phyloP scores from a whole-genome alignment of 2,329 filamentous ascomycete genomes.

The Calcarisporium arbuscula region DNA sequence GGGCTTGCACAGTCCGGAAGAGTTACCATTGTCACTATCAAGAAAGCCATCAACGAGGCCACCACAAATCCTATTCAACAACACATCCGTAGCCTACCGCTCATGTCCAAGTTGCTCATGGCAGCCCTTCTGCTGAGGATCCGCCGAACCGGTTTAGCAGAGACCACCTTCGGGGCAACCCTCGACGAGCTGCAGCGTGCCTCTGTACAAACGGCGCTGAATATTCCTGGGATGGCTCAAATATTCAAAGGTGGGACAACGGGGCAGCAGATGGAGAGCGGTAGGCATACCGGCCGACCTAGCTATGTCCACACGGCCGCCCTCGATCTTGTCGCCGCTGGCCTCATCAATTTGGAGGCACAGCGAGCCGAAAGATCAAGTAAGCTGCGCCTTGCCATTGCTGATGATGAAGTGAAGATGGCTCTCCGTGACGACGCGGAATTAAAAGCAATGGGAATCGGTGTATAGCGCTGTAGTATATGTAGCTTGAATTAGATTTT shows the following conservation, averaged over 20 bases:
- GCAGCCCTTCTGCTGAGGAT: constrained; percentile 73
- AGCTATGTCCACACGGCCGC: constrained; percentile 61
- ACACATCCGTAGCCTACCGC: constrained; percentile 73
- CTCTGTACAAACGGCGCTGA: constrained; percentile 25
- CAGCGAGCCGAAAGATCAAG: constrained; percentile 78
- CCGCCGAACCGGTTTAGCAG: constrained; percentile 75
- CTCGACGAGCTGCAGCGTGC: constrained; percentile 62
- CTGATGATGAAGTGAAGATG: constrained; percentile 83
- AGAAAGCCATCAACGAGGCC: constrained; percentile 89
- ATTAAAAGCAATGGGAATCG: constrained; percentile 70
- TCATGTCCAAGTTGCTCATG: constrained; percentile 79
- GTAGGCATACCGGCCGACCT: constrained; percentile 23
- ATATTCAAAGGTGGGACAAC: constrained; percentile 24
- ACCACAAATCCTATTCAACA: constrained; percentile 90
- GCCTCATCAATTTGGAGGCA: constrained; percentile 78
- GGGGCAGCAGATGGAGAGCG: constrained; percentile 10
- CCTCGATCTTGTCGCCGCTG: constrained; percentile 77
- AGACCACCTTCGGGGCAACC: constrained; percentile 84
- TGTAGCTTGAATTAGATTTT: no score
- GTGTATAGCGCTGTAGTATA: constrained; percentile 22
- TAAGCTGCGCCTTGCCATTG: constrained; percentile 77
- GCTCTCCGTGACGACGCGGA: constrained; percentile 86
- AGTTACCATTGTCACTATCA: constrained; percentile 90
- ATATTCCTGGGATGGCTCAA: constrained; percentile 30
- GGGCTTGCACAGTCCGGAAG: constrained; percentile 32